Conservation (phyloP, 1,139 yeast genomes). For the Kodamaea fungicola region DNA sequence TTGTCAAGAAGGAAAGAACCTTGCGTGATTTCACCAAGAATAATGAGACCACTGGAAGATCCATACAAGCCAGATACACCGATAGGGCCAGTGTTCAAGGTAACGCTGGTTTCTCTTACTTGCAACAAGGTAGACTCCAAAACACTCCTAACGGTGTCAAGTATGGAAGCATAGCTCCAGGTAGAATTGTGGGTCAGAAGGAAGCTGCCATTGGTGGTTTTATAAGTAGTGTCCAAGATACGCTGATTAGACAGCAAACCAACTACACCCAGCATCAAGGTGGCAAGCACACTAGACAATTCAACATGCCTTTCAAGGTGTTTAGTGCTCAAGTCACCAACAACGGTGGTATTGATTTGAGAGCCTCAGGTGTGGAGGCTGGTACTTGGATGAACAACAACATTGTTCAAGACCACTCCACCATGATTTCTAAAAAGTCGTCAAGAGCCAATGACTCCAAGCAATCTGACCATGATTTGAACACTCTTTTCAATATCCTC, state of each 20-base stretch:
- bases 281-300: slow-evolving; percentile 44
- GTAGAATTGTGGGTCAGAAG: slow-evolving; percentile 57
- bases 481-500: slow-evolving; percentile 7
- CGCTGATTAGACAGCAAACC: slow-evolving; percentile 36
- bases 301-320: slow-evolving; percentile 42
- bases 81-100: slow-evolving; percentile 42
- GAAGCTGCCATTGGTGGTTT: slow-evolving; percentile 79
- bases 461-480: slow-evolving; percentile 8
- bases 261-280: slow-evolving; percentile 41
- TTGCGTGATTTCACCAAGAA: slow-evolving; percentile 22
- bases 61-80: slow-evolving; percentile 8
- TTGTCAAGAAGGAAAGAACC: slow-evolving; percentile 18
- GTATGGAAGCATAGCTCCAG: slow-evolving; percentile 60
- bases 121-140: slow-evolving; percentile 63
- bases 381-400: slow-evolving; percentile 40
- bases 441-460: slow-evolving; percentile 5
- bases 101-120: slow-evolving; percentile 72
- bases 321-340: slow-evolving; percentile 38
- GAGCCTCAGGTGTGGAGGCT: slow-evolving; percentile 39
- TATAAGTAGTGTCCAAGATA: slow-evolving; percentile 42
- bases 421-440: slow-evolving; percentile 4
- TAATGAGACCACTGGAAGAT: slow-evolving; percentile 11
- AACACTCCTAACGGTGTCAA: slow-evolving; percentile 76
- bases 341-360: slow-evolving; percentile 35
- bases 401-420: slow-evolving; percentile 6